phyloP scores from a whole-genome alignment of 768 basidiomycete genomes.

The Dioszegia aurantiaca region DNA sequence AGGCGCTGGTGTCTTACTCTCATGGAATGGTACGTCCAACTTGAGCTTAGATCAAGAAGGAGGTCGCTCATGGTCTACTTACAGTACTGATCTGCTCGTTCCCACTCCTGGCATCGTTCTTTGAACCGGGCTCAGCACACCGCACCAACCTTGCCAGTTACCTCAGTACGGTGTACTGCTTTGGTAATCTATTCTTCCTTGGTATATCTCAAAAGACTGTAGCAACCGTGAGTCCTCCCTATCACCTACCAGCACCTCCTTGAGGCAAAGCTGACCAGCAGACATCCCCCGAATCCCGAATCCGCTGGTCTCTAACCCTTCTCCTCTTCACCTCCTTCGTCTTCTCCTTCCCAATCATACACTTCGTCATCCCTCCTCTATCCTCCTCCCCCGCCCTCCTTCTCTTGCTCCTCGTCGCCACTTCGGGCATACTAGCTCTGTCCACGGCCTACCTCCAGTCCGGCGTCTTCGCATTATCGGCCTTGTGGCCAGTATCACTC shows the following conservation, averaged over 20 bases:
- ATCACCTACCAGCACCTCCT: background rate
- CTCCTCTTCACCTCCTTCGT: constrained; percentile 60
- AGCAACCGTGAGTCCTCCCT: constrained; percentile 26
- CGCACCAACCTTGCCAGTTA: constrained; percentile 65
- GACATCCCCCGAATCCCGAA: constrained; percentile 33
- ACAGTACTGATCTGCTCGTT: constrained; percentile 81
- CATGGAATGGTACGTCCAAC: constrained; percentile 78
- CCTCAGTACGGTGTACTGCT: constrained; percentile 62
- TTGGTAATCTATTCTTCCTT: constrained; percentile 66
- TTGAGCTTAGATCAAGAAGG: background rate
- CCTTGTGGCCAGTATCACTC: too few species aligned
- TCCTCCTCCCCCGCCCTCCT: constrained; percentile 61
- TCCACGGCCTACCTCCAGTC: constrained; percentile 74
- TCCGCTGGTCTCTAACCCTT: constrained; percentile 39
- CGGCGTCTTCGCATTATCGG: constrained; percentile 73
- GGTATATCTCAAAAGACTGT: constrained; percentile 62
- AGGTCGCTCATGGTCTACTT: constrained; percentile 5
- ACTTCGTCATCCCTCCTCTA: constrained; percentile 65
- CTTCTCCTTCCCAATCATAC: constrained; percentile 58
- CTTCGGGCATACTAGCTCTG: constrained; percentile 61
- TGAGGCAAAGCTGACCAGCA: constrained; percentile 15
- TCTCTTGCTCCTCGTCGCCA: constrained; percentile 65
- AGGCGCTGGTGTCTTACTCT: constrained; percentile 74
- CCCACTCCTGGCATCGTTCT: constrained; percentile 71
- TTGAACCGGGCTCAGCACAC: constrained; percentile 60